Percentiles rank a stretch among this genome's conserved stretches.
These are phyloP conservation scores for Sclerotinia nivalis DNA, from an alignment of 2,329 filamentous ascomycete species.

Conservation along the genomic window DNA sequence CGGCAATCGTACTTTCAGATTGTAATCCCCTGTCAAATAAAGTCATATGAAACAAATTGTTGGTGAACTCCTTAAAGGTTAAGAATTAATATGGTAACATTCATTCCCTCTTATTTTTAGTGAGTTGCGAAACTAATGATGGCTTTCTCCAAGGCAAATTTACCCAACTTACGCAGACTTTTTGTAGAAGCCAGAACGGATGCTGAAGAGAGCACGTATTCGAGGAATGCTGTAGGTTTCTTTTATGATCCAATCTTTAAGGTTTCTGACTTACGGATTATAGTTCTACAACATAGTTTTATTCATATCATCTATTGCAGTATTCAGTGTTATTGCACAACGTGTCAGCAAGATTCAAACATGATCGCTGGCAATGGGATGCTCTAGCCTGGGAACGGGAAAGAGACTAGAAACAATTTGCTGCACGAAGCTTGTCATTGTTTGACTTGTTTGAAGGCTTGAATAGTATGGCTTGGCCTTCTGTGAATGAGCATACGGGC, in stretches of 20 bases:
- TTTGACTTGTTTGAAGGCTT: not conserved
- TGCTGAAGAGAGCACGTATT: constrained; percentile 91
- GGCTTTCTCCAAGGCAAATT: constrained; percentile 56
- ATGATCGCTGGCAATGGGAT: constrained; percentile 21
- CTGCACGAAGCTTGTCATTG: constrained; percentile 1
- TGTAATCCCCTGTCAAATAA: constrained; percentile 28
- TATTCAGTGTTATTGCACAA: constrained; percentile 92
- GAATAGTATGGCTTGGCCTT: not conserved
- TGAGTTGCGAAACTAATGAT: constrained; percentile 27
- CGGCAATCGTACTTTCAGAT: constrained; percentile 23
- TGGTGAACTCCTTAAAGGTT: not conserved
- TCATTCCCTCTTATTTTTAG: constrained; percentile 12
- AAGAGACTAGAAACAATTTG: not conserved
- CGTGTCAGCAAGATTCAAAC: constrained; percentile 54
- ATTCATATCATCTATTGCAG: constrained; percentile 93
- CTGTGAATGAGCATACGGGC: not conserved
- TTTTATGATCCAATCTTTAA: constrained; percentile 18
- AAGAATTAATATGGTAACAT: constrained; percentile 33
- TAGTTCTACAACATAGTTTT: constrained; percentile 97
- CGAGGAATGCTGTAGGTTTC: constrained; percentile 77
- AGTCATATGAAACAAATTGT: constrained; percentile 31
- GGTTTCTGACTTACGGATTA: constrained; percentile 25
- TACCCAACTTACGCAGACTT: constrained; percentile 92
- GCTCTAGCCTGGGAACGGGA: not conserved
- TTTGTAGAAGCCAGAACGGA: constrained; percentile 95